Evolutionary conservation across 2,329 filamentous ascomycete species (phyloP).

Genomic region (Penicillium janthinellum): DNA sequence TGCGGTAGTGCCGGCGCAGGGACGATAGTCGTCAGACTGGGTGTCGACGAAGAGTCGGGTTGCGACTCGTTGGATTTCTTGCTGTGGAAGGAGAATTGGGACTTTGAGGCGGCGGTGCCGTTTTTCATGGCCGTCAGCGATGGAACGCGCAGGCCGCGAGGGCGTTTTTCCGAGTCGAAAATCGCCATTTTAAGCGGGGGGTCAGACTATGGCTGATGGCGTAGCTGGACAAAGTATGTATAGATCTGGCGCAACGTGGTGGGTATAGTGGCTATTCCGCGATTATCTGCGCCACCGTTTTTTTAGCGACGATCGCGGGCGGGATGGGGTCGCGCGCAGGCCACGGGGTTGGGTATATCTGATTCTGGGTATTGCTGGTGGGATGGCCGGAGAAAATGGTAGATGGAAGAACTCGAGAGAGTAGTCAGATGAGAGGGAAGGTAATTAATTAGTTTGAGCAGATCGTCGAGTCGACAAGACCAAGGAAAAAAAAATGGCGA

Average conservation of each 20-base stretch:
- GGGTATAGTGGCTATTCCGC: constrained; percentile 4
- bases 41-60: neutral
- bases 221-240: neutral
- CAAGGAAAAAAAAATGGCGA: neutral
- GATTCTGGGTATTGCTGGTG: neutral
- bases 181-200: constrained; percentile 31
- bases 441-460: neutral
- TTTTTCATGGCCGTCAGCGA: constrained; percentile 36
- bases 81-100: constrained; percentile 29
- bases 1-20: constrained; percentile 8
- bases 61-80: constrained; percentile 24
- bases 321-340: constrained; percentile 12
- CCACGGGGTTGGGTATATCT: neutral
- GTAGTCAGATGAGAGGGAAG: neutral
- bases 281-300: constrained; percentile 11
- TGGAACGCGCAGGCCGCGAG: constrained; percentile 37
- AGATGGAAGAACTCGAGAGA: constrained; percentile 1
- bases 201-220: neutral
- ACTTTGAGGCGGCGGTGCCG: constrained; percentile 21
- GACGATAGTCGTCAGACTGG: neutral
- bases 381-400: neutral
- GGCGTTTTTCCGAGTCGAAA: constrained; percentile 39
- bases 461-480: neutral
- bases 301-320: constrained; percentile 13
- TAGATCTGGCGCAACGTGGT: neutral